phyloP scores from a whole-genome alignment of 1,284 basidiomycete species.

The Trichosporon coremiiforme region DNA sequence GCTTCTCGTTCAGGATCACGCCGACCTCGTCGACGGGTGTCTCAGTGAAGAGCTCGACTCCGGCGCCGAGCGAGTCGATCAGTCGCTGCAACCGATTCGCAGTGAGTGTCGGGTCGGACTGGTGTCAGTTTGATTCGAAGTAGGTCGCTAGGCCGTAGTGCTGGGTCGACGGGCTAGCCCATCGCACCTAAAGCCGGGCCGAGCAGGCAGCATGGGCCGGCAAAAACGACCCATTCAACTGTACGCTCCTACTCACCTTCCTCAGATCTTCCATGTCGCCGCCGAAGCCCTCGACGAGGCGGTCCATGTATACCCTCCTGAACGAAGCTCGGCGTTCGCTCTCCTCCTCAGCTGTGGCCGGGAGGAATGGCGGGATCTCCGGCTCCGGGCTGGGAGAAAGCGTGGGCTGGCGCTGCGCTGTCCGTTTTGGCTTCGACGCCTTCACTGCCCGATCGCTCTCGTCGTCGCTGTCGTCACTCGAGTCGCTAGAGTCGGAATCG shows the following conservation, averaged over 20 bases:
- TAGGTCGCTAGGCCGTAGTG: no score
- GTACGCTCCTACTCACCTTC: conserved; percentile 38
- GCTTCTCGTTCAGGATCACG: conserved; percentile 37
- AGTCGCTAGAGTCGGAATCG: conserved; percentile 14
- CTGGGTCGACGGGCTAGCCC: no score
- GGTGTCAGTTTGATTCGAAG: conserved; percentile 12
- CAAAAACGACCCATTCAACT: no score
- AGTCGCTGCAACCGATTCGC: conserved; percentile 49
- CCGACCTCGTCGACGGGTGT: conserved; percentile 46
- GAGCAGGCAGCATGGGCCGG: no score
- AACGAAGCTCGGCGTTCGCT: conserved; percentile 47
- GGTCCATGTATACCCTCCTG: conserved; percentile 55
- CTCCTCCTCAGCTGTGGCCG: conserved; percentile 33
- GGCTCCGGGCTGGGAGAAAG: conserved; percentile 34
- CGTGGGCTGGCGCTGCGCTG: conserved; percentile 26
- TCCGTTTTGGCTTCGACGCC: conserved; percentile 4
- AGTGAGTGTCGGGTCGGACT: conserved; percentile 49
- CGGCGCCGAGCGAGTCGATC: conserved; percentile 47
- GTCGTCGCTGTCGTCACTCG: conserved; percentile 7
- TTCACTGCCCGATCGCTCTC: conserved; percentile 8
- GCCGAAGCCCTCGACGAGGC: conserved; percentile 54
- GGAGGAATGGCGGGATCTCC: conserved; percentile 33
- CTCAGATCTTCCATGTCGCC: conserved; percentile 53
- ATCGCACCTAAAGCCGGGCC: no score
- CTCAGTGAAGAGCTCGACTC: conserved; percentile 52